Base-by-base conservation (phyloP, 768 basidiomycete genomes). In the Nidularia sp. region DNA sequence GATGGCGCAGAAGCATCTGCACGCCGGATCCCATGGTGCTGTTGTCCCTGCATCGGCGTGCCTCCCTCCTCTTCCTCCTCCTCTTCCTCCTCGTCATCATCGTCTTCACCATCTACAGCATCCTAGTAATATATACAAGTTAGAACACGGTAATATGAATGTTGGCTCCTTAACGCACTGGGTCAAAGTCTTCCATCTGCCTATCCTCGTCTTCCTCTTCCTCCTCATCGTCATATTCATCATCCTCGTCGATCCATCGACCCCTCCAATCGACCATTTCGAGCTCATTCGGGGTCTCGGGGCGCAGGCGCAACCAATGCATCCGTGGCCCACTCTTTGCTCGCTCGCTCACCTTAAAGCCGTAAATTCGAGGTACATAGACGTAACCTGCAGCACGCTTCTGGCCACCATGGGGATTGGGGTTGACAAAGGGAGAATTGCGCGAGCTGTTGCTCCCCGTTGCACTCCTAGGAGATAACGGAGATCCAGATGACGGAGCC, bases 291-390 rank as follows among this genome's bases (percentile, higher is more conserved):
- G 85, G 79, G 53, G 76, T 84, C 66, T 88, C 85, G 33, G 96
- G 96, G 53, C 96, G 76, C 67, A 93, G 67, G 50, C 97, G 78
- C 67, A 98, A 68, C 97, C 97, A 99, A 62, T 88, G 86, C 95
- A 99, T 98, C 53, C 97, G 79, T 10, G 97, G 97, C 4, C 97
- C 97, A 60, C 84, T 90, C 67, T 93, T 90, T 8, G 97, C 93
- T 48, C 91, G 77, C 67, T 99, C 97, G 64, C 88, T 94, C 29
- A 99, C 96, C 70, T 88, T 91, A 79, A 99, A 99, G 0, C 97
- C 97, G 60, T 98, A 98, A 63, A 99, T 96, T 67, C 88, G 81
- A 4, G 95, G 91, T 12, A 85, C 78, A 64, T 99, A 98, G 10
- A 98, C 83, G 65, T 86, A 84, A 4, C 91, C 92, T 31, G 84